Base-by-base conservation (phyloP, 2,329 filamentous ascomycete genomes). In the Calonectria pseudoturangicola region DNA sequence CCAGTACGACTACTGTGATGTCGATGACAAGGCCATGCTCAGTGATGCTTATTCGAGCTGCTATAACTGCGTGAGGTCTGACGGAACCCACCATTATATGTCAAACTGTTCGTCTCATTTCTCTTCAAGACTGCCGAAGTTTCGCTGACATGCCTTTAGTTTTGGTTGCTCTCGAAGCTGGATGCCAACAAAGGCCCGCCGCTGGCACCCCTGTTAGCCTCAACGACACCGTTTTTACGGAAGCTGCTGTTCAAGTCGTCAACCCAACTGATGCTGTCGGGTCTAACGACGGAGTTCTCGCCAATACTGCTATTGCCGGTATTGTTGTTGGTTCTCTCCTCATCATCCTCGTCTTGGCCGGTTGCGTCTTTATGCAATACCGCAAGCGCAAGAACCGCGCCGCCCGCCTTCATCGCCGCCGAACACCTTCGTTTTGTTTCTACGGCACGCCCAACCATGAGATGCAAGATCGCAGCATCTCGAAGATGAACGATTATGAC, bases 161-260 rank as follows among this genome's bases (percentile, higher is more conserved):
- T 73, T 82, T 91, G 62, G 79, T 88, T 5, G 88, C 89, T 10
- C 83, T 91, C 4, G 83, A 87, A 74, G 88, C 88, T 3, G 89
- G 86, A 56, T 91, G 89, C 74, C 79, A 83, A 43, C 88, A 90
- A 73, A 83, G 85, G 39, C 88, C 88, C 0, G 72, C 82, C 0
- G 72, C 83, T 1, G 84, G 84, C 2, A 79, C 73, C 2, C 64
- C 81, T 36, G 65, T 89, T 28, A 81, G 83, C 5, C 83, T 89
- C 50, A 87, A 85, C 70, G 85, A 82, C 69, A 88, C 87, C 12
- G 81, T 89, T 66, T 89, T 89, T 74, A 83, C 85, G 33, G 78
- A 78, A 6, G 80, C 78, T 2, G 74, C 72, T 27, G 75, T 85
- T 54, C 65, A 75, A 0, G 81, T 85, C 15, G 75, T 85, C 33